Evolutionary conservation across 352 stramenopile genomes (phyloP).

Genomic region (Pythium sukuiense): DNA sequence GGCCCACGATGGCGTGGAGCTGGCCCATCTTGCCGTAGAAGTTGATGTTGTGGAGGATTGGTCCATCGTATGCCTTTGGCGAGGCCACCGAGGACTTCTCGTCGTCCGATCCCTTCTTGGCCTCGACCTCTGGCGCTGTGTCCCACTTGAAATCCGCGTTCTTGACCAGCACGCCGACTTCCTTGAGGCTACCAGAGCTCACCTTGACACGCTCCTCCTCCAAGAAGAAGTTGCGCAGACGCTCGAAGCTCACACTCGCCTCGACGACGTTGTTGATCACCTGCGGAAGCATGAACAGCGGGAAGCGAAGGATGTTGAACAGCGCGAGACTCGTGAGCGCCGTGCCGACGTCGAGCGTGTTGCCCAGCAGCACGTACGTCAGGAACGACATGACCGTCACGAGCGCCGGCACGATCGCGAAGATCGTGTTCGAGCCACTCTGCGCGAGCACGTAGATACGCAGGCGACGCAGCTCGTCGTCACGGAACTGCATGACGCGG

Average conservation of each 20-base stretch:
- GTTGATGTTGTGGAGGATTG: conserved; percentile 53
- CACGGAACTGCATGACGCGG: conserved; percentile 60
- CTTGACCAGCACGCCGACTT: conserved; percentile 49
- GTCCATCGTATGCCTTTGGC: conserved; percentile 33
- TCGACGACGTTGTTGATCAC: conserved; percentile 95
- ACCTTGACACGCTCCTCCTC: conserved; percentile 74
- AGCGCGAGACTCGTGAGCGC: conserved; percentile 92
- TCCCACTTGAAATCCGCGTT: conserved; percentile 74
- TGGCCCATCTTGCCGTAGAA: conserved; percentile 67
- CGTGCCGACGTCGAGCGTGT: conserved; percentile 85
- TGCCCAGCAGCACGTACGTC: conserved; percentile 57
- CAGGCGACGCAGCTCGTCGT: conserved; percentile 67
- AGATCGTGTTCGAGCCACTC: conserved; percentile 49
- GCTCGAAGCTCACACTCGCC: conserved; percentile 66
- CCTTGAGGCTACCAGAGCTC: conserved; percentile 73
- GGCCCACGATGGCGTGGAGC: conserved; percentile 75
- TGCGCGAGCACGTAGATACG: conserved; percentile 40
- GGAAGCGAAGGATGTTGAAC: conserved; percentile 96
- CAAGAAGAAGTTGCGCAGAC: conserved; percentile 67
- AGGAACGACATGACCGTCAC: conserved; percentile 88
- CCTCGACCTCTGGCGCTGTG: conserved; percentile 16
- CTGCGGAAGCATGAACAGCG: conserved; percentile 94
- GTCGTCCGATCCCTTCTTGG: conserved; percentile 39
- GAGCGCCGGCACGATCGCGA: conserved; percentile 74
- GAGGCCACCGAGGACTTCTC: conserved; percentile 46